Conservation (phyloP, 257 asterid species). For the Nicotiana otophora region DNA sequence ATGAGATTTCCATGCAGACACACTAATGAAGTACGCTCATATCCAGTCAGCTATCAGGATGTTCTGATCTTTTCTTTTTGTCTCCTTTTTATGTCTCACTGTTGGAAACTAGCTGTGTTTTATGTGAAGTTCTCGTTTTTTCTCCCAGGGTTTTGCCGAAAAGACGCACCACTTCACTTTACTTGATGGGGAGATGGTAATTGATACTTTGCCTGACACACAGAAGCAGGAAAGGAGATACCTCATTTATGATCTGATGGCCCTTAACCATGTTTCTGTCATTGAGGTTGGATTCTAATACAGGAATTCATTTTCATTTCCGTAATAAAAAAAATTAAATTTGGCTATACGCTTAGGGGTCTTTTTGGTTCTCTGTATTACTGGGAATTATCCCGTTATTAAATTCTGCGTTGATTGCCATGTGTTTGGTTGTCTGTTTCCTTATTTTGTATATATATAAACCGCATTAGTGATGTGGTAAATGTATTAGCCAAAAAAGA, state of each 20-base stretch:
- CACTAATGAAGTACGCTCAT: constrained; percentile 55
- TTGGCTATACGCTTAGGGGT: background rate
- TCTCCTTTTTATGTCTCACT: constrained; percentile 10
- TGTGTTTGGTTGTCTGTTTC: background rate
- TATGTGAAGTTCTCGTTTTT: constrained; percentile 15
- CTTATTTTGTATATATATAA: background rate
- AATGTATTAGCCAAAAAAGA: background rate
- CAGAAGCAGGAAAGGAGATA: constrained; percentile 85
- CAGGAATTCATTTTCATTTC: background rate
- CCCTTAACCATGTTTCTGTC: constrained; percentile 59
- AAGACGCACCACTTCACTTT: constrained; percentile 83
- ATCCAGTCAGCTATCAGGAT: background rate
- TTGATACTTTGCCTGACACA: constrained; percentile 83
- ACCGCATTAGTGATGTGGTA: background rate
- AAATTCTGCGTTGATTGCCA: background rate
- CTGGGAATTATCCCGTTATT: background rate
- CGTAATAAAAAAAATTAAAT: background rate
- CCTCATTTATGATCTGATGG: constrained; percentile 97
- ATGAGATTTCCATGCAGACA: constrained; percentile 91
- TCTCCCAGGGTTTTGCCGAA: constrained; percentile 55
- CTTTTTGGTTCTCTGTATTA: background rate
- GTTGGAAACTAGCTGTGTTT: constrained; percentile 1
- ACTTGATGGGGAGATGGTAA: constrained; percentile 98
- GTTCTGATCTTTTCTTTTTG: background rate
- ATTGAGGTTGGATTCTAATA: constrained; percentile 51